These are phyloP conservation scores for Globisporangium paroecandrum DNA, from an alignment of 352 stramenopile genomes.

Conservation along the genomic window DNA sequence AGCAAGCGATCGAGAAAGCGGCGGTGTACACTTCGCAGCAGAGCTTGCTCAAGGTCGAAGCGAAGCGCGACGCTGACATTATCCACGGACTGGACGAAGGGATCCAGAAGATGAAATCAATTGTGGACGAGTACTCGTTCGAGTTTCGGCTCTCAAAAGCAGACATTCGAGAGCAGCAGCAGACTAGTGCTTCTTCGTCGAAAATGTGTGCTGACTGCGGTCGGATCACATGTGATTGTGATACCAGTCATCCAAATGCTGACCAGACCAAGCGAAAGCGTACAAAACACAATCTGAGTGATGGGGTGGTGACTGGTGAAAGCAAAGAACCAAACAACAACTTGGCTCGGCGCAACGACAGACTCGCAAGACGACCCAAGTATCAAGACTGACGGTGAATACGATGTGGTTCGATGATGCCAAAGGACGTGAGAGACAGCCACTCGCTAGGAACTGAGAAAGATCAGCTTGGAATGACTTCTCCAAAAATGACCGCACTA, in stretches of 20 bases:
- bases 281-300: background rate
- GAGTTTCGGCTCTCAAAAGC: conserved; percentile 58
- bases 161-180: conserved; percentile 52
- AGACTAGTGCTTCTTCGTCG: conserved; percentile 10
- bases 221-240: conserved; percentile 53
- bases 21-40: conserved; percentile 39
- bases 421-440: background rate
- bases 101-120: conserved; percentile 45
- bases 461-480: background rate
- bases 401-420: background rate
- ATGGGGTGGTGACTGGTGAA: background rate
- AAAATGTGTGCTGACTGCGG: conserved; percentile 48
- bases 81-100: conserved; percentile 46
- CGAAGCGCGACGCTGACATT: conserved; percentile 38
- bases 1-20: conserved; percentile 39
- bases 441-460: background rate
- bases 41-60: conserved; percentile 37
- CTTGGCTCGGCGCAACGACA: background rate
- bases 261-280: background rate
- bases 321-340: background rate
- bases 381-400: background rate
- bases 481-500: background rate
- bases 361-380: conserved; percentile 1
- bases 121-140: conserved; percentile 53
- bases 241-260: background rate